Evolutionary conservation across 495 filamentous ascomycete genomes (phyloP).

Genomic region (Talaromyces thailandensis): DNA sequence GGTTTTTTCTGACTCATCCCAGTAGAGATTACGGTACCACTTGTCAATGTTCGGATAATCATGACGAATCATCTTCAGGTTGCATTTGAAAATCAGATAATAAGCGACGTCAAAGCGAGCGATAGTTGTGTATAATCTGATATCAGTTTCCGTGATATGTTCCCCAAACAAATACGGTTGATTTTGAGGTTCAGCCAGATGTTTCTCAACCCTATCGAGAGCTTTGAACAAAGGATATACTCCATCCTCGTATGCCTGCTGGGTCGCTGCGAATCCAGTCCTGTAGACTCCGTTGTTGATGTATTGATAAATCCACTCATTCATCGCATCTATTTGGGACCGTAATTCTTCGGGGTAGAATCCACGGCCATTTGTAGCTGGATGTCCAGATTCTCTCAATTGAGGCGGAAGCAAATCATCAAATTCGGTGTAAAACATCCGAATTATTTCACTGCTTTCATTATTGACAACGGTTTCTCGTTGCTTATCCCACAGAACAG

Average conservation of each 20-base stretch:
- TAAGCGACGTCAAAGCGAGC: slow-evolving; percentile 60
- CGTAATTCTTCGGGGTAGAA: slow-evolving; percentile 48
- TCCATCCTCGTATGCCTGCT: slow-evolving; percentile 54
- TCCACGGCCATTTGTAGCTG: slow-evolving; percentile 21
- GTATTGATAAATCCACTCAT: slow-evolving; percentile 55
- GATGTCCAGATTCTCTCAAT: slow-evolving; percentile 33
- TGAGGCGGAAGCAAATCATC: slow-evolving; percentile 46
- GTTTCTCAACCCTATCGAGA: slow-evolving; percentile 53
- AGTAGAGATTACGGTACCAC: slow-evolving; percentile 67
- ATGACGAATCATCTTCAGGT: slow-evolving; percentile 58
- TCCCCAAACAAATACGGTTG: slow-evolving; percentile 58
- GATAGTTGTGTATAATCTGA: slow-evolving; percentile 55
- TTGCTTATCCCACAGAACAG: slow-evolving; percentile 70
- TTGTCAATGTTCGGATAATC: slow-evolving; percentile 61
- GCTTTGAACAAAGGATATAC: slow-evolving; percentile 52
- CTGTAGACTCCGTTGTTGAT: slow-evolving; percentile 71
- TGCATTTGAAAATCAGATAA: slow-evolving; percentile 64
- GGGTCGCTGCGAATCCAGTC: slow-evolving; percentile 55
- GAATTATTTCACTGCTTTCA: slow-evolving; percentile 76
- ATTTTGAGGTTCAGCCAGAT: slow-evolving; percentile 37
- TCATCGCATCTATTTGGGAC: slow-evolving; percentile 50
- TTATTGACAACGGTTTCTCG: slow-evolving; percentile 69
- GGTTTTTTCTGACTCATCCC: slow-evolving; percentile 45
- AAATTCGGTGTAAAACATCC: slow-evolving; percentile 56
- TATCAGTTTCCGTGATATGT: slow-evolving; percentile 58